phyloP scores from a whole-genome alignment of 495 filamentous ascomycete species.

The Penicillium paradoxum region DNA sequence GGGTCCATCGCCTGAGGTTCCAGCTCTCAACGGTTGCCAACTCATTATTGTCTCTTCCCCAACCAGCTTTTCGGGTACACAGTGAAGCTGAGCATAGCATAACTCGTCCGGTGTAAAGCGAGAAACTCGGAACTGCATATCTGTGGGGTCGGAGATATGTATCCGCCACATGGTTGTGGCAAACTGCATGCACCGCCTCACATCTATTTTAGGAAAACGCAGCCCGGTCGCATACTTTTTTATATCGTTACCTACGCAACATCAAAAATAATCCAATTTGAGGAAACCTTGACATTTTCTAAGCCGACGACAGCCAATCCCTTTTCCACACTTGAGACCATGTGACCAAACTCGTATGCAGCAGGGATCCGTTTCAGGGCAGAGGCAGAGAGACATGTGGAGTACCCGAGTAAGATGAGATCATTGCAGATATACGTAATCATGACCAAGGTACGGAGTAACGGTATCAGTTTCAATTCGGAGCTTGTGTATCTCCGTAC shows the following conservation, averaged over 20 bases:
- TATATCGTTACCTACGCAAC: neutral
- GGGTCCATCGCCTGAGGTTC: neutral
- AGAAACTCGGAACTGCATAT: too few relatives aligned
- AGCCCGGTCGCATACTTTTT: neutral
- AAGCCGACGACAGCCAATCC: neutral
- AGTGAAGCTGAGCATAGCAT: neutral
- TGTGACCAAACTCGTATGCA: conserved; percentile 29
- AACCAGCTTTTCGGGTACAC: neutral
- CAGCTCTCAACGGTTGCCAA: neutral
- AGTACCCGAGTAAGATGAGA: conserved; percentile 19
- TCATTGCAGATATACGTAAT: conserved; percentile 5
- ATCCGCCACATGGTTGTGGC: conserved; percentile 10
- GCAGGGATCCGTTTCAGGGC: conserved; percentile 16
- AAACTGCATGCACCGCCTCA: conserved; percentile 1
- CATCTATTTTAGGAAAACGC: conserved; percentile 5
- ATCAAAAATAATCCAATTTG: neutral
- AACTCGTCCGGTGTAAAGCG: neutral
- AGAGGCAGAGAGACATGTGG: neutral
- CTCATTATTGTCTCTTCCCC: neutral
- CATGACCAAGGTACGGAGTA: neutral
- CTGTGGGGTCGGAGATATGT: conserved; percentile 5
- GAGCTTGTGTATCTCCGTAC: too few relatives aligned
- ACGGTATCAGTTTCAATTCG: neutral
- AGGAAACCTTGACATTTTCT: neutral
- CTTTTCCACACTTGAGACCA: conserved; percentile 14